Percentiles rank a stretch among this genome's conserved stretches.
Evolutionary conservation across 257 asterid species (phyloP).

Genomic region (Verbascum thapsus): DNA sequence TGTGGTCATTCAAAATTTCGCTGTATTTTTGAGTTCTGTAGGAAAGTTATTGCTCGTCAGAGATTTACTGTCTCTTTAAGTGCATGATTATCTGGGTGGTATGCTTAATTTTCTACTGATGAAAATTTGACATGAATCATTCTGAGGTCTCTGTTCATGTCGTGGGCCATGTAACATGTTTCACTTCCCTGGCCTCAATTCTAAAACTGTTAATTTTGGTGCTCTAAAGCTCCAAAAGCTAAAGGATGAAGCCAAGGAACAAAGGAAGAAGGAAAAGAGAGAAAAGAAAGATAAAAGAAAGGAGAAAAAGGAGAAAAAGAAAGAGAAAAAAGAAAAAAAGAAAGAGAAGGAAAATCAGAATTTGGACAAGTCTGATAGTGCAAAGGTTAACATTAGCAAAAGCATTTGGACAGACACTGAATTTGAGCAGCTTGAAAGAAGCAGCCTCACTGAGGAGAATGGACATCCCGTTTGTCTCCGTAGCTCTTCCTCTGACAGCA

Average conservation of each 20-base stretch:
- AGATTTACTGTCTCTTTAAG: background rate
- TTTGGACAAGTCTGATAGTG: slow-evolving; percentile 20
- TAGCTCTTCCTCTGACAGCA: slow-evolving; percentile 67
- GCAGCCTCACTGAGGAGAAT: slow-evolving; percentile 69
- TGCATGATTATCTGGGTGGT: background rate
- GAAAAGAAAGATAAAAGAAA: slow-evolving; percentile 40
- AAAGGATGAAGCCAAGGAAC: slow-evolving; percentile 46
- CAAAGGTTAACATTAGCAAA: slow-evolving; percentile 15
- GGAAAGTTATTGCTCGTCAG: background rate
- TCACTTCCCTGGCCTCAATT: slow-evolving; percentile 30
- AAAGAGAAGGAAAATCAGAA: slow-evolving; percentile 32
- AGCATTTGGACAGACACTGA: slow-evolving; percentile 30
- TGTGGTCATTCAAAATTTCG: background rate
- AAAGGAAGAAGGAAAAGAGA: slow-evolving; percentile 42
- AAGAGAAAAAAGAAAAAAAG: slow-evolving; percentile 29
- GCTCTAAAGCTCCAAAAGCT: slow-evolving; percentile 71
- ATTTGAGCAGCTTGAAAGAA: slow-evolving; percentile 48
- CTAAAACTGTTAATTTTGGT: slow-evolving; percentile 64
- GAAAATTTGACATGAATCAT: background rate
- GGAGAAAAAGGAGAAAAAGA: slow-evolving; percentile 1
- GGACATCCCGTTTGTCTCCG: slow-evolving; percentile 40
- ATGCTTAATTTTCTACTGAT: background rate
- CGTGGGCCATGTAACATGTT: slow-evolving; percentile 29
- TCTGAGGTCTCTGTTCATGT: slow-evolving; percentile 26
- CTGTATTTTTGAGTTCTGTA: background rate